Conservation (phyloP, 2,329 filamentous ascomycete genomes). For the Chaetomium sp. region DNA sequence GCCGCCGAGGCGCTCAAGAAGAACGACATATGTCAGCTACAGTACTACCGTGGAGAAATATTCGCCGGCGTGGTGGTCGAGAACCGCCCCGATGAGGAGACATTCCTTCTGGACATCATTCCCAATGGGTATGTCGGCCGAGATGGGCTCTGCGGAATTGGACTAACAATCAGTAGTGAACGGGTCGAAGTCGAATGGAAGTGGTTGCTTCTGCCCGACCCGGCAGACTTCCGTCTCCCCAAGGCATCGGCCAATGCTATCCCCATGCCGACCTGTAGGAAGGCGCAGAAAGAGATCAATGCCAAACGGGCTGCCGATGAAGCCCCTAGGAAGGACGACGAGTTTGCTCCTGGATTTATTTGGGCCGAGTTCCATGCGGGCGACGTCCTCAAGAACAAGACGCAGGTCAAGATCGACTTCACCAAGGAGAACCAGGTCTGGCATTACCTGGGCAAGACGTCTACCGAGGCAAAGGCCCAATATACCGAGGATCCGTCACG, state of each 20-base stretch:
- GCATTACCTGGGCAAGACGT: conserved; percentile 83
- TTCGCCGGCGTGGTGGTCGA: conserved; percentile 88
- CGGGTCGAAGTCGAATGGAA: conserved; percentile 82
- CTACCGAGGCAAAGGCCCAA: conserved; percentile 86
- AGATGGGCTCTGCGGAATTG: conserved; percentile 14
- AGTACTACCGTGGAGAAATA: conserved; percentile 81
- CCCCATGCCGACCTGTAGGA: conserved; percentile 66
- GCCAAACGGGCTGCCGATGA: conserved; percentile 64
- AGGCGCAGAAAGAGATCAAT: conserved; percentile 68
- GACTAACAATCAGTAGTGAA: conserved; percentile 59
- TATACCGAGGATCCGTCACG: conserved; percentile 76
- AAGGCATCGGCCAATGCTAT: conserved; percentile 74
- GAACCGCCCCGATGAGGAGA: conserved; percentile 75
- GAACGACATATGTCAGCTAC: conserved; percentile 83
- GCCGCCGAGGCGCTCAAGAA: conserved; percentile 68
- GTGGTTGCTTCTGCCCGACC: conserved; percentile 74
- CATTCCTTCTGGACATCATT: conserved; percentile 76
- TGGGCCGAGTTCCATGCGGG: conserved; percentile 80
- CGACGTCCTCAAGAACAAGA: conserved; percentile 55
- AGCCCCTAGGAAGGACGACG: conserved; percentile 65
- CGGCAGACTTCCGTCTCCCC: conserved; percentile 69
- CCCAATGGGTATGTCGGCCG: conserved; percentile 71
- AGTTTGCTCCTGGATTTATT: conserved; percentile 67
- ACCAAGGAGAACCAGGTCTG: conserved; percentile 75
- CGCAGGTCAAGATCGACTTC: conserved; percentile 71